Conservation (phyloP, 2,329 filamentous ascomycete genomes). For the Cladophialophora carrionii region DNA sequence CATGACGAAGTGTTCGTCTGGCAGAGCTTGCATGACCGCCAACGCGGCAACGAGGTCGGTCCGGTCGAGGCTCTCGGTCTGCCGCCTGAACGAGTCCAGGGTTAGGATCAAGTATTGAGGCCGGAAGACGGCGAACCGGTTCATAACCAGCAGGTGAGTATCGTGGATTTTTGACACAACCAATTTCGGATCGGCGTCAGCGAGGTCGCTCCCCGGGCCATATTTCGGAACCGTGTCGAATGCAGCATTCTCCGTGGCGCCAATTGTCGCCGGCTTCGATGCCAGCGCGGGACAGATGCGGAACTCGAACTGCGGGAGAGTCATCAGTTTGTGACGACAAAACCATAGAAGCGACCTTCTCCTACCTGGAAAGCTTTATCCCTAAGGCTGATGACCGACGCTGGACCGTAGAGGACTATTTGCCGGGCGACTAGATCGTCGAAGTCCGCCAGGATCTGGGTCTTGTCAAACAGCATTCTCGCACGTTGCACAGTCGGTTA, state of each 20-base stretch:
- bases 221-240: conserved; percentile 11
- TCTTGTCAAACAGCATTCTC: conserved; percentile 6
- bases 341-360: not conserved
- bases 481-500: not conserved
- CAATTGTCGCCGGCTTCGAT: conserved; percentile 7
- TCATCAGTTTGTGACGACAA: not conserved
- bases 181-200: conserved; percentile 35
- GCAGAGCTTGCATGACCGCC: conserved; percentile 42
- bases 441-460: conserved; percentile 3
- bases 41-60: conserved; percentile 45
- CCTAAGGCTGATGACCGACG: not conserved
- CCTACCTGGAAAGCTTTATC: conserved; percentile 10
- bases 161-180: conserved; percentile 29
- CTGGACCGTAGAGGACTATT: conserved; percentile 10
- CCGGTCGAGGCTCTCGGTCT: conserved; percentile 45
- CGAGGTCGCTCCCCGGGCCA: conserved; percentile 36
- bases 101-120: conserved; percentile 48
- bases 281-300: conserved; percentile 14
- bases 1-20: conserved; percentile 41
- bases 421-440: conserved; percentile 16
- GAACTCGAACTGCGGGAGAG: conserved; percentile 8
- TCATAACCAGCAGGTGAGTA: conserved; percentile 36
- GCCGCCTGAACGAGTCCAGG: conserved; percentile 43
- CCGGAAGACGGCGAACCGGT: conserved; percentile 36
- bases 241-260: conserved; percentile 2